phyloP scores from a whole-genome alignment of 768 basidiomycete species.

The Leucocoprinus leucothites region DNA sequence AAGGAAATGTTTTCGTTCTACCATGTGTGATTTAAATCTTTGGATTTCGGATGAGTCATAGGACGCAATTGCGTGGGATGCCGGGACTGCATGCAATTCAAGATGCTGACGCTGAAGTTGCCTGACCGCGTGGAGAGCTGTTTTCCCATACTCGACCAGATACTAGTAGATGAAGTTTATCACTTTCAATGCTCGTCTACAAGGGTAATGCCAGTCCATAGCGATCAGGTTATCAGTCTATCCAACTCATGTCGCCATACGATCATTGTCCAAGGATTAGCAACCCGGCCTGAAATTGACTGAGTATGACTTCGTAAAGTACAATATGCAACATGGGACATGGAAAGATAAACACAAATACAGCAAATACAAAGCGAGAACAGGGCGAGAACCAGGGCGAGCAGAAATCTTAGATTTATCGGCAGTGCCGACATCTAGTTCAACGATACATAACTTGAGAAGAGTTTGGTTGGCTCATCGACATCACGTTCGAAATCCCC shows the following conservation, averaged over 20 bases:
- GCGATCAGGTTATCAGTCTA: too few relatives aligned
- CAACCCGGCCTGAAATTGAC: too few relatives aligned
- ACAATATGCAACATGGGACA: too few relatives aligned
- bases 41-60: background rate
- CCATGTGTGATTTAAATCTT: too few relatives aligned
- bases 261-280: too few relatives aligned
- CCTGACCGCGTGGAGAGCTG: background rate
- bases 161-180: too few relatives aligned
- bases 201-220: too few relatives aligned
- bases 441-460: constrained; percentile 1
- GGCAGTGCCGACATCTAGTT: background rate
- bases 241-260: too few relatives aligned
- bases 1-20: too few relatives aligned
- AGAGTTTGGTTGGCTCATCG: background rate
- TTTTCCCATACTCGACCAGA: background rate
- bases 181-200: too few relatives aligned
- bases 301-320: too few relatives aligned
- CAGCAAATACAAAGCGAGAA: background rate
- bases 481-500: background rate
- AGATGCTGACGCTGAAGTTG: background rate
- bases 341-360: background rate
- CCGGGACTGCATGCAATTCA: background rate
- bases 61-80: background rate
- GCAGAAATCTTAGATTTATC: too few relatives aligned
- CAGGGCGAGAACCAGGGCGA: background rate